phyloP scores from a whole-genome alignment of 305 asterid species.

The Salvia sclarea region DNA sequence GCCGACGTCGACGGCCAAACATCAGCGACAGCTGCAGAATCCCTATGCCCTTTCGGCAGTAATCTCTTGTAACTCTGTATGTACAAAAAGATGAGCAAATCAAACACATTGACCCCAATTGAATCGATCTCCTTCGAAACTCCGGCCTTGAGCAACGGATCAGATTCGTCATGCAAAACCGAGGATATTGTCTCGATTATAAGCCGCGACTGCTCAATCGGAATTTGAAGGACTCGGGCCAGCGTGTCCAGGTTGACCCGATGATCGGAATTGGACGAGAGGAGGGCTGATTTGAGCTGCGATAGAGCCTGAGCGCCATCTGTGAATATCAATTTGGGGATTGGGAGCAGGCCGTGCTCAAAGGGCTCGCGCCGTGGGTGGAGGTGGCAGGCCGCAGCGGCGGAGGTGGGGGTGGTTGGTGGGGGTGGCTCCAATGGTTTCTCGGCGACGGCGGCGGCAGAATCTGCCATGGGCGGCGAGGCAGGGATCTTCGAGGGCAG shows the following conservation, averaged over 20 bases:
- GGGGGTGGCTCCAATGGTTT: slow-evolving; percentile 38
- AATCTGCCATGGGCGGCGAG: slow-evolving; percentile 45
- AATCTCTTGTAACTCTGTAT: slow-evolving; percentile 89
- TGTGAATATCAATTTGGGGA: slow-evolving; percentile 80
- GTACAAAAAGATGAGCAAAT: slow-evolving; percentile 85
- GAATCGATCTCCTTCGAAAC: slow-evolving; percentile 49
- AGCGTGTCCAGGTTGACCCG: slow-evolving; percentile 51
- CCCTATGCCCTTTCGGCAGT: slow-evolving; percentile 94
- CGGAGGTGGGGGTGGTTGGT: slow-evolving; percentile 33
- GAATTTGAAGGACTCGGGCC: slow-evolving; percentile 62
- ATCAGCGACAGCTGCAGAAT: slow-evolving; percentile 97
- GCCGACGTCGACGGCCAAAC: slow-evolving; percentile 99
- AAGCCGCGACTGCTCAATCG: slow-evolving; percentile 75
- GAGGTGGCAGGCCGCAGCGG: slow-evolving; percentile 40
- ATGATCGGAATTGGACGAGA: slow-evolving; percentile 45
- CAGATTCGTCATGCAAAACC: slow-evolving; percentile 75
- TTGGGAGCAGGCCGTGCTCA: slow-evolving; percentile 94
- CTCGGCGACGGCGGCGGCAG: slow-evolving; percentile 34
- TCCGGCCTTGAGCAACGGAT: slow-evolving; percentile 64
- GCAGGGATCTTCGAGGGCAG: slow-evolving; percentile 37
- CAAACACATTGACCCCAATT: slow-evolving; percentile 69
- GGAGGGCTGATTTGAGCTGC: slow-evolving; percentile 67
- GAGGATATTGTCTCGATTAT: slow-evolving; percentile 70
- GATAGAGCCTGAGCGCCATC: slow-evolving; percentile 76
- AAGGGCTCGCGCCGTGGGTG: slow-evolving; percentile 93